Percentiles rank a stretch among this genome's conserved stretches.
These are phyloP conservation scores for Smittium culicis DNA, from an alignment of 371 early-diverging fungal genomes.

Conservation along the genomic window DNA sequence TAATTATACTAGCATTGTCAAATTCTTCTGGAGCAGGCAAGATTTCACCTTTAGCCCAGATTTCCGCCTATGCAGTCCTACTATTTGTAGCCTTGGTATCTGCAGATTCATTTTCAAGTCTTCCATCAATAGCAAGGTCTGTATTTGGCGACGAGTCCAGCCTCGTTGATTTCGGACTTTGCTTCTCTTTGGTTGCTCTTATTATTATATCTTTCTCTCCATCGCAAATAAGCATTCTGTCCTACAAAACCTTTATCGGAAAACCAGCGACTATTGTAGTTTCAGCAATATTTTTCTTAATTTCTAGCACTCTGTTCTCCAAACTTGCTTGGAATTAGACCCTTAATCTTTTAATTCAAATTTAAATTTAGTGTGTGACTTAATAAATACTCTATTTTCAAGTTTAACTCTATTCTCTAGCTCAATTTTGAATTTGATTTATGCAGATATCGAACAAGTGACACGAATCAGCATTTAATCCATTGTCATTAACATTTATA, in stretches of 20 bases:
- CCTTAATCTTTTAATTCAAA: neutral
- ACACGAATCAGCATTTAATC: neutral
- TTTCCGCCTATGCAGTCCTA: neutral
- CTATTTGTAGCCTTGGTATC: neutral
- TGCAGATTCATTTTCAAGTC: neutral
- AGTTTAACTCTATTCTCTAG: neutral
- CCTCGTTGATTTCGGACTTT: neutral
- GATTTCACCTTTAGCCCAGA: neutral
- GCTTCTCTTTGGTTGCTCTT: neutral
- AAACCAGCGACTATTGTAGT: neutral
- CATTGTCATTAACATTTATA: neutral
- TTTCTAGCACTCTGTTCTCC: neutral
- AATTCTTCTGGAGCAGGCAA: too few species aligned
- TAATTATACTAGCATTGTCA: neutral
- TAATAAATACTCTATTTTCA: too few species aligned
- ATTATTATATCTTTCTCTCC: neutral
- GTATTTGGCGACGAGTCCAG: neutral
- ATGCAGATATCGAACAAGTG: neutral
- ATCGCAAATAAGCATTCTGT: neutral
- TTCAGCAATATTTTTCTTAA: neutral
- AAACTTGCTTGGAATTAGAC: neutral
- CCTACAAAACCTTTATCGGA: neutral
- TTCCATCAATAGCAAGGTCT: neutral
- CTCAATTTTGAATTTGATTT: neutral
- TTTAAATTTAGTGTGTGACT: neutral